A percentile compares a stretch with the other conserved stretches of the same genome.
Conservation (phyloP, 2,329 filamentous ascomycete genomes). For the Penicillium capsulatum region DNA sequence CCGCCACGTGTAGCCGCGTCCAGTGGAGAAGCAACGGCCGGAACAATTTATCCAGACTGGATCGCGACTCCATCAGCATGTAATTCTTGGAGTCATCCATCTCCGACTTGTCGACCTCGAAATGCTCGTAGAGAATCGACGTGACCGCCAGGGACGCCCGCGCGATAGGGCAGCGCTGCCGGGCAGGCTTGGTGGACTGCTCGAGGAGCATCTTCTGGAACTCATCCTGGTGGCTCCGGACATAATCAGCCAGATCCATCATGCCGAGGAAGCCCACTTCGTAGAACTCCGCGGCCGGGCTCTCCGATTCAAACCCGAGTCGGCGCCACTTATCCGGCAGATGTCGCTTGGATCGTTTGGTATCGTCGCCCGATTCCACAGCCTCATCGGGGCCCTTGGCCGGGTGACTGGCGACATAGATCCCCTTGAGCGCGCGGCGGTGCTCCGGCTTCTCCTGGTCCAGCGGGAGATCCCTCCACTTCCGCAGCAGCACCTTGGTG, state of each 20-base stretch:
- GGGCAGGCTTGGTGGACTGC: constrained; percentile 68
- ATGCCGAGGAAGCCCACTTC: constrained; percentile 84
- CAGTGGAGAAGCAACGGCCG: constrained; percentile 85
- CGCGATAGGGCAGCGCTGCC: constrained; percentile 79
- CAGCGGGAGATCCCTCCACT: constrained; percentile 81
- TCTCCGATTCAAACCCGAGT: constrained; percentile 87
- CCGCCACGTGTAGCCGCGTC: constrained; percentile 82
- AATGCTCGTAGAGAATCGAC: constrained; percentile 86
- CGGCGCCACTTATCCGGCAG: constrained; percentile 90
- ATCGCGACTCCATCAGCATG: constrained; percentile 66
- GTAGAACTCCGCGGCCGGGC: constrained; percentile 79
- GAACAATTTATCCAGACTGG: constrained; percentile 81
- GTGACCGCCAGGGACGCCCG: constrained; percentile 83
- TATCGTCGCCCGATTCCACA: constrained; percentile 36
- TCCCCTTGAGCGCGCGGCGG: constrained; percentile 74
- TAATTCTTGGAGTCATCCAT: constrained; percentile 73
- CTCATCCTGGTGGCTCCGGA: constrained; percentile 82
- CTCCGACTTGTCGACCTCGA: constrained; percentile 83
- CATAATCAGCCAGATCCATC: constrained; percentile 96
- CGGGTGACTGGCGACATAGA: constrained; percentile 71
- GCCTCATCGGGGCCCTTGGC: constrained; percentile 31
- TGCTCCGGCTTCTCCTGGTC: constrained; percentile 87
- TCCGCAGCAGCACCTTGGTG: constrained; percentile 79
- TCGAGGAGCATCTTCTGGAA: constrained; percentile 91
- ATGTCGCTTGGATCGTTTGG: constrained; percentile 64